Evolutionary conservation across 345 rosid species (phyloP).

Genomic region (Anastatica hierochuntica): DNA sequence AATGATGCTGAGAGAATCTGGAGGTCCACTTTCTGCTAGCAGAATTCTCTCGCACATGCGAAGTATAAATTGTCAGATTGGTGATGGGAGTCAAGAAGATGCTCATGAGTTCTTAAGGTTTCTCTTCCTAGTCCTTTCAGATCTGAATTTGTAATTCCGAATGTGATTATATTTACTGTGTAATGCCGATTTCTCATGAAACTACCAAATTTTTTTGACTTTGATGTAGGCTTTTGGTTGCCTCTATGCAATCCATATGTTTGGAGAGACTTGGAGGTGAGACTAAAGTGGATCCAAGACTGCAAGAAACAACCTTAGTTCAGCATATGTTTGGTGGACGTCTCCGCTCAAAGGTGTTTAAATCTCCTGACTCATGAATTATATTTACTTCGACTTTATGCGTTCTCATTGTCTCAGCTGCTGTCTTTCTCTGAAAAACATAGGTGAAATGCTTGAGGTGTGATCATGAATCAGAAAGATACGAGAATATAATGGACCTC

Average conservation of each 20-base stretch:
- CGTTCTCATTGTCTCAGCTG: constrained; percentile 5
- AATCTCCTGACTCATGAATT: background rate
- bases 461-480: constrained; percentile 67
- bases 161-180: background rate
- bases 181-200: constrained; percentile 1
- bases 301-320: constrained; percentile 79
- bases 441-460: constrained; percentile 77
- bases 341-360: constrained; percentile 57
- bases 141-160: background rate
- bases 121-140: constrained; percentile 8
- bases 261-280: constrained; percentile 76
- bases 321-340: constrained; percentile 79
- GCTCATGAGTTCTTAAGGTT: constrained; percentile 89
- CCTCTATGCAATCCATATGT: constrained; percentile 79
- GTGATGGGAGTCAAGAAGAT: constrained; percentile 86
- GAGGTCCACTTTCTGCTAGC: constrained; percentile 62
- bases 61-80: constrained; percentile 58
- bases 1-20: constrained; percentile 54
- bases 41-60: constrained; percentile 59
- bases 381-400: background rate
- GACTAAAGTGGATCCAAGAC: constrained; percentile 49
- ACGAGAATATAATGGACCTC: constrained; percentile 81
- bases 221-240: constrained; percentile 51
- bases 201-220: background rate
- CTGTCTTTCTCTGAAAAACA: constrained; percentile 4